Base-by-base conservation (phyloP, 2,329 filamentous ascomycete genomes). In the Fusarium globosum region DNA sequence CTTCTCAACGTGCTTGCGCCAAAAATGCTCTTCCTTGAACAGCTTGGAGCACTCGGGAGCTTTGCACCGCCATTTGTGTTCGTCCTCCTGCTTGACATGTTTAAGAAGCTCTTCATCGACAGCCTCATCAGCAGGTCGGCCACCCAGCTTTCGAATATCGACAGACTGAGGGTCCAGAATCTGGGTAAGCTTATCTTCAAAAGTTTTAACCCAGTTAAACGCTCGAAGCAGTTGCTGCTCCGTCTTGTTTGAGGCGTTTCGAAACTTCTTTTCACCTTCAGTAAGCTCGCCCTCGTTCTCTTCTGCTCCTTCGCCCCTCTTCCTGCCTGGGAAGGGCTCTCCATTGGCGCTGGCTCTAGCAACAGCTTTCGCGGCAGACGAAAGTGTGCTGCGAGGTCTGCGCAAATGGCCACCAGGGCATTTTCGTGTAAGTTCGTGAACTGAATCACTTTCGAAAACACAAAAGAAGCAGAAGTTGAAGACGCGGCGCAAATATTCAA, bases 401-500 rank as follows among this genome's bases (percentile, higher is more conserved):
- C 96, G 94, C 70, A 99, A 90, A 86, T 99, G 96, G n/a, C 96
- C 96, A 46, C 96, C 96, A 33, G 96, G 95, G 78, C 96, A 99
- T 84, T 99, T 98, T 68, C 96, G 91, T 45, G 94, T 95, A 74
- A 99, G 87, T 83, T 99, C 96, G 79, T 99, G 96, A 28, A 98
- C 92, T 0, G 96, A 98, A 82, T 99, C 96, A 79, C 95, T 96
- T 83, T 99, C 96, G 76, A 99, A 98, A 10, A 99, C 97, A 81
- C 96, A 99, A 86, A 98, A 99, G 87, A 99, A 98, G 86, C 96
- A 99, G 85, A 99, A 98, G 84, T 96, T 98, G 88, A 97, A 97
- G 59, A 99, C 96, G 21, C 96, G 92, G 59, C 96, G 94, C 68
- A 99, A 88, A 81, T 99, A 99, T 84, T 99, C 96, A 60, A 98